Evolutionary conservation across 2,329 filamentous ascomycete species (phyloP), one percentile per base, ranked within the genome.

Genomic region (Fusarium temperatum): DNA sequence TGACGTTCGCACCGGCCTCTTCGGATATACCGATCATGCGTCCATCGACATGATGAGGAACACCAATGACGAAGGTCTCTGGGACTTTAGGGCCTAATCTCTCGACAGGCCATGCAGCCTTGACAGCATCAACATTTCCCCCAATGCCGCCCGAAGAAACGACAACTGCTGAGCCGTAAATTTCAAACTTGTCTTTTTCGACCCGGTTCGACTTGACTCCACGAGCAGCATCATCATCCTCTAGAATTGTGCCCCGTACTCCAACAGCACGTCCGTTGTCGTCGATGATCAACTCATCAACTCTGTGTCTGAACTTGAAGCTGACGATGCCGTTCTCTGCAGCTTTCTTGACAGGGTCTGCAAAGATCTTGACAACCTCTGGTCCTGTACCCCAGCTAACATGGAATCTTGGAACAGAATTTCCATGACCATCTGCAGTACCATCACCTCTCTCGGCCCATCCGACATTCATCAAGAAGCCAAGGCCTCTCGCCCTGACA

Each of bases 41-140:
- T 5, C 89, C 89, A 72, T 91, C 89, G n/a, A 91, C 89, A 72
- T 91, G 89, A 1, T 88, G 88, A 1, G 89, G 89, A 6, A 91
- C 89, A 13, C 89, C 89, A 20, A 90, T 78, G 47, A 91, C 88
- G 70, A 91, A 90, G 69, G 83, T 83, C 68, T 87, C 79, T 0
- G 89, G 89, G 1, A 89, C 83, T 42, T 85, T 85, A 45, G 88
- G 87, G 0, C 89, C 89, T 4, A 91, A 82, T 3, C 89, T 84
- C 48, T 90, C 87, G 2, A 87, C 66, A 0, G 89, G 89, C 89
- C 89, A 91, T 5, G 83, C 84, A 44, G 85, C 84, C 76, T 88
- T 89, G 59, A 91, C 87, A 5, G 87, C 85, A 3, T 90, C 89
- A n/a, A 90, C 82, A 63, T 91, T 88, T 24, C 89, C 89, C 20